Conservation (phyloP, 75 land plant species). For the Selaginella moellendorffii region DNA sequence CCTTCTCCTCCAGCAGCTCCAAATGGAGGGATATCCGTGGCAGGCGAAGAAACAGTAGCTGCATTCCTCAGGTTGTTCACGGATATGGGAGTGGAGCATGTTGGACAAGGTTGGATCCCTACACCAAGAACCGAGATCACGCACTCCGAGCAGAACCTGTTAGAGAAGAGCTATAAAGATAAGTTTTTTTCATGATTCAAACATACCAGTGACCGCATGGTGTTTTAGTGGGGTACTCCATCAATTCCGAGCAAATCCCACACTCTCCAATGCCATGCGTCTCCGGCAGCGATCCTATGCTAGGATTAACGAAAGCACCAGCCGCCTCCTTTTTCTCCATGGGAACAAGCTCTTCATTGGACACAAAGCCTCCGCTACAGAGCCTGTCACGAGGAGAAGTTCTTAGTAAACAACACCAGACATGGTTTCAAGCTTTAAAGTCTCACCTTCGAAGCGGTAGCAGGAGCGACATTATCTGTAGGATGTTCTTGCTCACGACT, state of each 20-base stretch:
- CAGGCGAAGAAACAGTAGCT: neutral
- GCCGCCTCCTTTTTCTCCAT: constrained; percentile 13
- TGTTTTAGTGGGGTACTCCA: constrained; percentile 33
- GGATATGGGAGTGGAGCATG: constrained; percentile 17
- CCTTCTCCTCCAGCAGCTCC: constrained; percentile 11
- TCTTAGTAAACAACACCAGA: too few relatives aligned
- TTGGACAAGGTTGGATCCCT: constrained; percentile 23
- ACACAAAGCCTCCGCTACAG: constrained; percentile 39
- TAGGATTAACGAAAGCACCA: neutral
- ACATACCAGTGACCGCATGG: constrained; percentile 34
- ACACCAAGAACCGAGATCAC: constrained; percentile 25
- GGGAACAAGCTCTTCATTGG: constrained; percentile 19
- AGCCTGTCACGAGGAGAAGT: too few relatives aligned
- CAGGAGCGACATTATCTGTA: constrained; percentile 38
- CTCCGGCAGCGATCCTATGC: constrained; percentile 1
- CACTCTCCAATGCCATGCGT: constrained; percentile 24
- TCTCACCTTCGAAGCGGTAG: constrained; percentile 39
- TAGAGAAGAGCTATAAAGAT: neutral
- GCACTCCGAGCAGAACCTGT: constrained; percentile 36
- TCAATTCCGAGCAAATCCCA: constrained; percentile 31
- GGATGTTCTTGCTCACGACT: constrained; percentile 36
- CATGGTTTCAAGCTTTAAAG: too few relatives aligned
- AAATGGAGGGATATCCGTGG: neutral
- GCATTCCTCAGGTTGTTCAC: constrained; percentile 20
- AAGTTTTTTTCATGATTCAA: too few relatives aligned